A percentile compares a stretch with the other conserved stretches of the same genome.
These are phyloP conservation scores for Aspergillus biplanus DNA, from an alignment of 495 filamentous ascomycete genomes.

Conservation along the genomic window DNA sequence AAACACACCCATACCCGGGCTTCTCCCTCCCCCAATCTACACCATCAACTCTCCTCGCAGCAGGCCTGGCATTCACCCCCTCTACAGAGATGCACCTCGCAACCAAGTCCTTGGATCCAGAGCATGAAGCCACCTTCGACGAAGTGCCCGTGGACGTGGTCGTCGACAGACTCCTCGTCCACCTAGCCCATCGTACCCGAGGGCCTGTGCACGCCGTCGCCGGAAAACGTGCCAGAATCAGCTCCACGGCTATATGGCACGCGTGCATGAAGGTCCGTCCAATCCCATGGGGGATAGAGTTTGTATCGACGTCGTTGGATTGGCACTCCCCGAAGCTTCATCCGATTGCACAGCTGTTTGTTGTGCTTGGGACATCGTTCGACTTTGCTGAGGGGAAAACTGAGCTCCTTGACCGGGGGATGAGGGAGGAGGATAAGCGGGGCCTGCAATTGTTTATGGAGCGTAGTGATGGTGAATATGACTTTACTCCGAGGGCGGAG, in stretches of 20 bases:
- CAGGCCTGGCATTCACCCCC: neutral
- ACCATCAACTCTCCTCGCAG: neutral
- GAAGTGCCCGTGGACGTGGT: constrained; percentile 43
- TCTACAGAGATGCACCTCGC: constrained; percentile 7
- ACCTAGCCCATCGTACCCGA: constrained; percentile 27
- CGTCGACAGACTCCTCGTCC: constrained; percentile 31
- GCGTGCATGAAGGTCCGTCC: constrained; percentile 31
- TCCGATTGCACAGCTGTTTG: constrained; percentile 29
- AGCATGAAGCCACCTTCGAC: constrained; percentile 32
- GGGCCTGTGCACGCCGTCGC: constrained; percentile 38
- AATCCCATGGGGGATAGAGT: constrained; percentile 30
- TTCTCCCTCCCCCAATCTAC: constrained; percentile 18
- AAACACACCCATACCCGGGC: constrained; percentile 10
- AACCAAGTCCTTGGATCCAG: constrained; percentile 26
- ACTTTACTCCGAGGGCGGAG: too few species aligned
- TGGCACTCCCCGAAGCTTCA: constrained; percentile 37
- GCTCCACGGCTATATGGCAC: constrained; percentile 29
- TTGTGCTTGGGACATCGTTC: constrained; percentile 36
- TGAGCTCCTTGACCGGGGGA: constrained; percentile 13
- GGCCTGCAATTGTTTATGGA: constrained; percentile 27
- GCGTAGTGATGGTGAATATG: too few species aligned
- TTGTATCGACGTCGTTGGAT: constrained; percentile 28
- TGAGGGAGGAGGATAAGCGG: constrained; percentile 10
- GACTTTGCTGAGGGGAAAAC: constrained; percentile 34
- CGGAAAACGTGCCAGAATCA: constrained; percentile 27